A percentile compares a stretch with the other conserved stretches of the same genome.
Evolutionary conservation across 306 rosid species (phyloP).

Genomic region (Sicyos baderoa): DNA sequence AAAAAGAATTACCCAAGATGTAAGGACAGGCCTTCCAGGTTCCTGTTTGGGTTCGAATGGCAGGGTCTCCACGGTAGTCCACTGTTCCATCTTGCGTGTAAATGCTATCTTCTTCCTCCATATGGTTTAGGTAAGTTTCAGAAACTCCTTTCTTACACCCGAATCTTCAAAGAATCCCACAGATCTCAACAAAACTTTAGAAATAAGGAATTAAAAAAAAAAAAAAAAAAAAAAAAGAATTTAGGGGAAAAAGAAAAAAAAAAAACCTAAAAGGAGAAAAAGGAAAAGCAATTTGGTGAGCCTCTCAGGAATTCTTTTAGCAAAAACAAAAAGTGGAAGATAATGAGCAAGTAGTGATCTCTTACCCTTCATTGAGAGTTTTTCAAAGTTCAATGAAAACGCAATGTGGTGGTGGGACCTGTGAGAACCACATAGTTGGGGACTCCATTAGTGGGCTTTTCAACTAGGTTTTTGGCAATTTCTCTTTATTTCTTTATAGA

Average conservation of each 20-base stretch:
- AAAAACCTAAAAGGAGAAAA: no score
- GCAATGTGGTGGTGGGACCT: constrained; percentile 10
- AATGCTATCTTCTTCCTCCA: constrained; percentile 15
- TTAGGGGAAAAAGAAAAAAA: not conserved
- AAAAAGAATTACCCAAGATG: not conserved
- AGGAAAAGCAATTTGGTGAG: not conserved
- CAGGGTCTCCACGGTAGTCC: constrained; percentile 15
- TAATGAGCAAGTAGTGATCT: no score
- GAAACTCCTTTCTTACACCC: not conserved
- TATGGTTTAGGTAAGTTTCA: not conserved
- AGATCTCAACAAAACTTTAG: not conserved
- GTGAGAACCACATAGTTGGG: not conserved
- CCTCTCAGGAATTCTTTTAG: no score
- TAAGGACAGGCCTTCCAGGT: constrained; percentile 22
- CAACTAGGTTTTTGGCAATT: not conserved
- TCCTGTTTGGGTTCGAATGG: constrained; percentile 10
- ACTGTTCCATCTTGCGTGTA: constrained; percentile 23
- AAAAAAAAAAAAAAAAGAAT: not conserved
- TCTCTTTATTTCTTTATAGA: not conserved
- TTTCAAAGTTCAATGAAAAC: not conserved
- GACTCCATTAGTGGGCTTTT: not conserved
- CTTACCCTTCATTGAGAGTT: not conserved
- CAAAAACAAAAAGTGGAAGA: not conserved
- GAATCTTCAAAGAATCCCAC: not conserved
- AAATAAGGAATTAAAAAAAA: not conserved